Evolutionary conservation across 2,329 filamentous ascomycete species (phyloP), one percentile per base, ranked within the genome.

Genomic region (Xylaria sp.): DNA sequence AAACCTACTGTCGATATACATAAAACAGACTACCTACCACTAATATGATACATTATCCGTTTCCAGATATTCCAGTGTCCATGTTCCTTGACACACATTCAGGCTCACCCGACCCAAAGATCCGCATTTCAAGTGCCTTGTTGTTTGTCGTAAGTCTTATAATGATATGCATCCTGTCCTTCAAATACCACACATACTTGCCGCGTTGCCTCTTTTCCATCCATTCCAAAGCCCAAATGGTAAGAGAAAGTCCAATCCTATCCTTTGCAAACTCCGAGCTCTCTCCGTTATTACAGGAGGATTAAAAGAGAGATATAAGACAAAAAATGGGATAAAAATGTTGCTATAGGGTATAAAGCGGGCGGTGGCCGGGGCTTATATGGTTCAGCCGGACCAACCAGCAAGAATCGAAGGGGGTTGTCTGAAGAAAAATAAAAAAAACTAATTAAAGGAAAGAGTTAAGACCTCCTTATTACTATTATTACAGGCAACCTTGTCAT

Each of bases 61-160:
- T 33, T n/a, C 33, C 53, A 38, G 33, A 38, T 38, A 36, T 23
- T 38, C 17, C 53, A 15, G 53, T 38, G 10, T 38, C 33, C 17
- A 38, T 15, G 28, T 38, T 56, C 11, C 31, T 20, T 23, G 23
- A 20, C 17, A 54, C 36, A 20, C 5, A 56, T 28, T 31, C 51
- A 38, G 31, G 6, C n/a, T 23, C 4, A n/a, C 51, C 51, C 10
- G 20, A 28, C 31, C n/a, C 17, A 3, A 6, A 20, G 23, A 7
- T 15, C 26, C 17, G 13, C 1, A 48, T 36, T 48, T 38, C 10
- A 4, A 23, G 40, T 28, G 36, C 46, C 36, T 62, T 15, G 23
- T 56, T 42, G 40, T 53, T 62, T 15, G 23, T 56, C 33, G 40
- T 53, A 42, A 63, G 48, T 59, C 53, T 56, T 48, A 63, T 46